Evolutionary conservation across 371 early-diverging fungal genomes (phyloP), one percentile per base, ranked within the genome.

Genomic region (Mucor indicus): DNA sequence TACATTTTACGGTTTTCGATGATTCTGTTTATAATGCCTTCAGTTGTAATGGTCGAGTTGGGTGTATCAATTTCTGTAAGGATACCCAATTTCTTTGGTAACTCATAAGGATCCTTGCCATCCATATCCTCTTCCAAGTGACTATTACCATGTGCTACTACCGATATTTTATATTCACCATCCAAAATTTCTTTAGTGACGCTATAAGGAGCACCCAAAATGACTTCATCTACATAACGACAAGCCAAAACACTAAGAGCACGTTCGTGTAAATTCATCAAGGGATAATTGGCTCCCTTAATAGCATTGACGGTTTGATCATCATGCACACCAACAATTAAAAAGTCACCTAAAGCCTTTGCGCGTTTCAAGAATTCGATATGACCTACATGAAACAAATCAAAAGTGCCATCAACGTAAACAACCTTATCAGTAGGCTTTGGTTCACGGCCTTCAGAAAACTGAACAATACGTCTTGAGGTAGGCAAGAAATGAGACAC

Each of bases 331-430:
- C 99, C 99, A 11, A 95, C 97, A 22, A 98, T 72, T 44, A 98
- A 67, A 54, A 87, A 95, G 66, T 93, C 89, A 38, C 95, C 95
- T 37, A 85, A 66, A 47, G 79, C 85, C 54, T 85, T 90, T 24
- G 93, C 96, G 48, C 89, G 83, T 60, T 87, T 87, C 60, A 98
- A 73, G 64, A 95, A 92, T 69, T 91, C 90, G 57, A 92, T 89
- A 67, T 98, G 98, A 17, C 98, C 98, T 6, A 88, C 79, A 69
- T 97, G 98, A 81, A 96, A 98, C 55, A 98, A 66, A 66, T 98
- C 98, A 74, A 95, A 98, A 7, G 91, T 89, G 12, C 98, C 98
- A 62, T 95, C 97, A 10, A 96, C 92, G 67, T 96, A 98, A 16
- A 96, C 89, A 11, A 95, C 78, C 51, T 75, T 73, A 47, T 81